Percentiles rank a stretch among this genome's conserved stretches.
These are phyloP conservation scores for Tulasnella sp. DNA, from an alignment of 768 basidiomycete genomes.

Conservation along the genomic window DNA sequence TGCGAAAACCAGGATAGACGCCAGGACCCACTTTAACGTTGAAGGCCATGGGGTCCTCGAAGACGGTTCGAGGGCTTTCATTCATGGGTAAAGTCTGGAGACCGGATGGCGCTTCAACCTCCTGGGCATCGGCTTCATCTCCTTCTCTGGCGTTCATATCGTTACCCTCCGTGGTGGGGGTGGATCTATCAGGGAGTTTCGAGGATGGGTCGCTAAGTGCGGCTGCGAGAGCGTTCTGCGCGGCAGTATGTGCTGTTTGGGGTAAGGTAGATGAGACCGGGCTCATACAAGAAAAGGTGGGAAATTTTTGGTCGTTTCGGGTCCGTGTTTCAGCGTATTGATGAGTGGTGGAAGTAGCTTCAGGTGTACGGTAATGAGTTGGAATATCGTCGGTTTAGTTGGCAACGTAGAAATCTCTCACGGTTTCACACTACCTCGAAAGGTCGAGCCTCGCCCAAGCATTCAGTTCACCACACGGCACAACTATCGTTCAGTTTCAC, in stretches of 20 bases:
- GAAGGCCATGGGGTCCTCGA: constrained; percentile 84
- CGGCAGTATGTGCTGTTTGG: constrained; percentile 57
- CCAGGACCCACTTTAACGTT: constrained; percentile 71
- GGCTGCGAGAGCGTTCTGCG: constrained; percentile 63
- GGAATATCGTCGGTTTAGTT: too few relatives aligned
- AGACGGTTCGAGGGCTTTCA: constrained; percentile 79
- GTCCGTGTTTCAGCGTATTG: too few relatives aligned
- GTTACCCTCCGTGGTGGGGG: constrained; percentile 28
- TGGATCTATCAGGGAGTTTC: constrained; percentile 11
- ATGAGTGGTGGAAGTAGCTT: too few relatives aligned
- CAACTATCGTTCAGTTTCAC: too few relatives aligned
- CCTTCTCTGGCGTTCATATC: constrained; percentile 30
- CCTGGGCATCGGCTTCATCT: constrained; percentile 51
- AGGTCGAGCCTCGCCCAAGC: too few relatives aligned
- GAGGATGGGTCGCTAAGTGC: constrained; percentile 33
- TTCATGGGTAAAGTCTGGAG: constrained; percentile 37
- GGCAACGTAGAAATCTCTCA: not conserved
- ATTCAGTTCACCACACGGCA: too few relatives aligned
- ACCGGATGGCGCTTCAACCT: constrained; percentile 28
- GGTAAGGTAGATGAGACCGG: constrained; percentile 40
- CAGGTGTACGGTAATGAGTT: too few relatives aligned
- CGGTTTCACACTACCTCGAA: not conserved
- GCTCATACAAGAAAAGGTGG: constrained; percentile 13
- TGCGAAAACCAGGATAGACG: constrained; percentile 15
- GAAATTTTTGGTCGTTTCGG: too few relatives aligned